phyloP scores from a whole-genome alignment of 139 green algal genomes.

The Chlamydomonas urium region DNA sequence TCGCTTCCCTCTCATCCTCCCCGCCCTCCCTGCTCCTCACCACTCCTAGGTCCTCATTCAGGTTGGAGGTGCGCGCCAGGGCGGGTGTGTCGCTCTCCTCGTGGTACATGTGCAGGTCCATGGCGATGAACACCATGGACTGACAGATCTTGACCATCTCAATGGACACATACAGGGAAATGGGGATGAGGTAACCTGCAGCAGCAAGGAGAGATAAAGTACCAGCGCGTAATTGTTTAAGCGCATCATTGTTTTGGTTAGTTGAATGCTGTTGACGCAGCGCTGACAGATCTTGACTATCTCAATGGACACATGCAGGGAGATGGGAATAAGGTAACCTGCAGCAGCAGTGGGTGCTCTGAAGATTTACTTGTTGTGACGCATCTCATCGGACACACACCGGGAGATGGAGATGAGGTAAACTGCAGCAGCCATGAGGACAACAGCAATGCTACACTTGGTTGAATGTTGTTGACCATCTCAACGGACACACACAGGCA shows the following conservation, averaged over 20 bases:
- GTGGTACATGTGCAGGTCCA: conserved; percentile 77
- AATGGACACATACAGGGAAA: conserved; percentile 96
- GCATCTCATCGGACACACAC: too few relatives aligned
- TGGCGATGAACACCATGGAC: conserved; percentile 77
- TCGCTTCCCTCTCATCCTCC: too few relatives aligned
- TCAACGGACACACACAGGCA: not conserved
- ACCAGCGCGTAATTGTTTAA: not conserved
- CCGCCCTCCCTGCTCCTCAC: too few relatives aligned
- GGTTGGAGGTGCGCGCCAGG: conserved; percentile 82
- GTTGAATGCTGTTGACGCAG: too few relatives aligned
- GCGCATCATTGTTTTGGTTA: not conserved
- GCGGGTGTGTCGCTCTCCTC: conserved; percentile 62
- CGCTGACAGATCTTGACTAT: conserved; percentile 75
- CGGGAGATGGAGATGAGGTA: too few relatives aligned
- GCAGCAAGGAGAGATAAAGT: not conserved
- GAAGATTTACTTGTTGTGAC: too few relatives aligned
- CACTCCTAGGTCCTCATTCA: conserved; percentile 97
- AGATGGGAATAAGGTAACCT: conserved; percentile 44
- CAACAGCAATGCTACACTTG: not conserved
- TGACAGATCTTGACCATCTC: conserved; percentile 89
- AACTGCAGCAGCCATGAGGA: too few relatives aligned
- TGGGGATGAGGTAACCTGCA: conserved; percentile 93
- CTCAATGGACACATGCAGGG: not conserved
- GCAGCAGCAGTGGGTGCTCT: too few relatives aligned
- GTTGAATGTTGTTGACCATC: too few relatives aligned